Evolutionary conservation across 805 yeast species (phyloP), one percentile per base, ranked within the genome.

Genomic region (Lipomyces kockii): DNA sequence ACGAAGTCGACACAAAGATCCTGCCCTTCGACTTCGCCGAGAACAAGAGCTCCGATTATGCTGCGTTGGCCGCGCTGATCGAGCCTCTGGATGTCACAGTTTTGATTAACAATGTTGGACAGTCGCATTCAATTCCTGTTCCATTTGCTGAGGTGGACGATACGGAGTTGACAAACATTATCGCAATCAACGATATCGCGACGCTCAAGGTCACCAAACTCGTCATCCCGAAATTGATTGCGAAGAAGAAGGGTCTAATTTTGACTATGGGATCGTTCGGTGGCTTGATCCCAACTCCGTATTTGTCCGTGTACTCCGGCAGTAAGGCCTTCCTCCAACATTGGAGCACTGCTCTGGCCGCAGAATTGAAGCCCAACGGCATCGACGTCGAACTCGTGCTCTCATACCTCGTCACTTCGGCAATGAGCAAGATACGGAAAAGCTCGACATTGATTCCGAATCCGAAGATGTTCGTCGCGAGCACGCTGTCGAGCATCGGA

Each of bases 241-340:
- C 82, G 17, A 85, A 90, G 54, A 80, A 82, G 66, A 67, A 60
- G 49, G 65, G 65, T 4, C 84, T 95, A 74, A 86, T 95, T 67
- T 82, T 95, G 73, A 92, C 95, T 37, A 91, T 95, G 97, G 98
- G 98, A 57, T 94, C 98, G 3, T 94, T 95, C 76, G 97, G 97
- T 63, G 99, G 98, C 2, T 83, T 93, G 73, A 83, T 91, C 58
- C 98, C 99, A 64, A 89, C 97, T 12, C 98, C 99, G 27, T 84
- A 87, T 73, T 84, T 95, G 74, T 97, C 98, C 22, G 90, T 93
- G 11, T 95, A 95, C 81, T 90, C 98, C 22, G 99, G 99, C 29
- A 92, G 98, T 58, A 95, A 95, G 82, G 92, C 97, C 6, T 95
- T 95, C 79, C 83, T 95, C 77, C 98, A 95, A 81, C 86, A 87